These are phyloP conservation scores for Calcarisporium arbuscula DNA, from an alignment of 2,329 filamentous ascomycete genomes.

Conservation along the genomic window DNA sequence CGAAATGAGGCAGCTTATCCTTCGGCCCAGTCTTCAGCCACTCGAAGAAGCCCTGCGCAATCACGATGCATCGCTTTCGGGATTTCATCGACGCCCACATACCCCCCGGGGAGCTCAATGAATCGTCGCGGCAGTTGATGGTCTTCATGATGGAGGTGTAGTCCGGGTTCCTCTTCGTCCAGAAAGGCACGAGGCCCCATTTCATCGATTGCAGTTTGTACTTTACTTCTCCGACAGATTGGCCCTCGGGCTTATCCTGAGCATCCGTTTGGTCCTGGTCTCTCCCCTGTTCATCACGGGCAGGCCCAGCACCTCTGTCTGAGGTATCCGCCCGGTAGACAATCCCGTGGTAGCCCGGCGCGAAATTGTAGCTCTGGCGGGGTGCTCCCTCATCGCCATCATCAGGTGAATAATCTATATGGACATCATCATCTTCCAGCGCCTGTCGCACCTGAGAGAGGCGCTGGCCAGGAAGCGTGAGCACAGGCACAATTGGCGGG, in stretches of 20 bases:
- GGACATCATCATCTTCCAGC: constrained; percentile 68
- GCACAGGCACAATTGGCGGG: neutral
- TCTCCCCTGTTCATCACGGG: constrained; percentile 6
- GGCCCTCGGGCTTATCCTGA: constrained; percentile 2
- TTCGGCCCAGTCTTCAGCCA: constrained; percentile 77
- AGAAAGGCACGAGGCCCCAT: constrained; percentile 92
- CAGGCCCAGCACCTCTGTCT: constrained; percentile 48
- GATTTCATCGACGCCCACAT: constrained; percentile 94
- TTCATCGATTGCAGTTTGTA: constrained; percentile 92
- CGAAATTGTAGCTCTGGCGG: constrained; percentile 85
- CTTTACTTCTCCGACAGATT: constrained; percentile 32
- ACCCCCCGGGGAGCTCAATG: constrained; percentile 64
- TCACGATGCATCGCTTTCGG: constrained; percentile 77
- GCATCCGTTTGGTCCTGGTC: too few relatives aligned
- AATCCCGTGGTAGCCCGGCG: constrained; percentile 76
- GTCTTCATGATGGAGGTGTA: constrained; percentile 76
- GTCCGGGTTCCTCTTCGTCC: constrained; percentile 79
- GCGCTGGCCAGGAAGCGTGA: constrained; percentile 44
- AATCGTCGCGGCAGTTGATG: constrained; percentile 93
- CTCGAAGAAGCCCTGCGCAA: constrained; percentile 93
- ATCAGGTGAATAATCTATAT: constrained; percentile 61
- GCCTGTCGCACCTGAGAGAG: constrained; percentile 69
- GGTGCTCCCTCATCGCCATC: constrained; percentile 57
- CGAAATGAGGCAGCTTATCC: constrained; percentile 79
- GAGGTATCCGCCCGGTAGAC: constrained; percentile 75